phyloP scores from a whole-genome alignment of 108 stramenopile species.

The Cyclotella distinguenda region DNA sequence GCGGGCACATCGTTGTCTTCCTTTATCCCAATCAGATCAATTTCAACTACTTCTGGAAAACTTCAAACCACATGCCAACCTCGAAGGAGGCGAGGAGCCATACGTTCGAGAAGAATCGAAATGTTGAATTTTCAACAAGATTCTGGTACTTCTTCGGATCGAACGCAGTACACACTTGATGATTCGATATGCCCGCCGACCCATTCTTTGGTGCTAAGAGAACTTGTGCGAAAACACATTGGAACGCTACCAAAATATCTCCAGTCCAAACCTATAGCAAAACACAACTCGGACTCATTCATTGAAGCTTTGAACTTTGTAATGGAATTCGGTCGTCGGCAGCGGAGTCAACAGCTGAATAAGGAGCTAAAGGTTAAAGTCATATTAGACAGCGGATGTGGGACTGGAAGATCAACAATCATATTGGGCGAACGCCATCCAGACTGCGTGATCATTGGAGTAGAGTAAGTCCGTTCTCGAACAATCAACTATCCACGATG shows the following conservation, averaged over 20 bases:
- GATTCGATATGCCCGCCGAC: constrained; percentile 53
- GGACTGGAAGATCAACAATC: constrained; percentile 73
- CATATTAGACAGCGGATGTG: constrained; percentile 88
- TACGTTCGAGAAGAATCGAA: background rate
- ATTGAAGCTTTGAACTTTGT: constrained; percentile 39
- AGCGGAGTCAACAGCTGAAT: background rate
- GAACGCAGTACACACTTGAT: constrained; percentile 54
- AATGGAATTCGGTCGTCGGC: constrained; percentile 3
- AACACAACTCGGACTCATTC: constrained; percentile 66
- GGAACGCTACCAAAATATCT: constrained; percentile 30
- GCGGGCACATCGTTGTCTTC: too few relatives aligned
- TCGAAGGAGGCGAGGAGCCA: background rate
- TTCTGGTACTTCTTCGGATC: too few relatives aligned
- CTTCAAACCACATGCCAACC: too few relatives aligned
- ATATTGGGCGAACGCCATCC: constrained; percentile 62
- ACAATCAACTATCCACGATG: background rate
- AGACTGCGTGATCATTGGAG: constrained; percentile 71
- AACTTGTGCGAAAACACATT: constrained; percentile 45
- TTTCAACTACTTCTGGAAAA: too few relatives aligned
- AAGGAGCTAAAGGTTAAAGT: constrained; percentile 29
- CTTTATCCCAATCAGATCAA: too few relatives aligned
- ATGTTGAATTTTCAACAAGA: background rate
- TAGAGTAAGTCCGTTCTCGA: constrained; percentile 55
- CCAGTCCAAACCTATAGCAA: constrained; percentile 53
- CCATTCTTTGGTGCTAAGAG: constrained; percentile 28